Conservation (phyloP, 2,329 filamentous ascomycete species). For the Fusarium beomiforme region DNA sequence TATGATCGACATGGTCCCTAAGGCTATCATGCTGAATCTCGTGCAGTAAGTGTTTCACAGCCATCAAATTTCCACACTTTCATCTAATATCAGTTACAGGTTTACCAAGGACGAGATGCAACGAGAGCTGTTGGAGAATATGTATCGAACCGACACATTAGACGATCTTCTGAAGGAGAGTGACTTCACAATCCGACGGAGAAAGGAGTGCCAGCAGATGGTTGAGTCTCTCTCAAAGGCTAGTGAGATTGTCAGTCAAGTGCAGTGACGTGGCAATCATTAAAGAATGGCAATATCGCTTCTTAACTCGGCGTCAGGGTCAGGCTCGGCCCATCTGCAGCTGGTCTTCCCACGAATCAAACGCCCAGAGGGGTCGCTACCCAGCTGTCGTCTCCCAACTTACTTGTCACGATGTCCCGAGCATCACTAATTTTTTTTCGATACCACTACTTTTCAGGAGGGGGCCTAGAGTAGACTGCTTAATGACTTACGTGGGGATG, state of each 20-base stretch:
- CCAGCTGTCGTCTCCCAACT: constrained; percentile 16
- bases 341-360: constrained; percentile 15
- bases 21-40: constrained; percentile 97
- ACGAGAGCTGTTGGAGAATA: constrained; percentile 92
- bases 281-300: constrained; percentile 19
- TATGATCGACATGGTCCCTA: constrained; percentile 99
- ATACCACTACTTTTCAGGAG: constrained; percentile 50
- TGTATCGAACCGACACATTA: constrained; percentile 91
- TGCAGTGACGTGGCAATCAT: constrained; percentile 59
- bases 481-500: constrained; percentile 43
- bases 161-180: constrained; percentile 97
- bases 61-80: background rate
- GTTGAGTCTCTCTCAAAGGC: constrained; percentile 91
- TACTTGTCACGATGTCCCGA: constrained; percentile 26
- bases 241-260: constrained; percentile 93
- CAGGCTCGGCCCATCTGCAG: constrained; percentile 17
- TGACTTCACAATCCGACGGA: constrained; percentile 92
- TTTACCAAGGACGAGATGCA: constrained; percentile 99
- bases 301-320: constrained; percentile 22
- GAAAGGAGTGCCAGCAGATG: constrained; percentile 99
- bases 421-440: constrained; percentile 47
- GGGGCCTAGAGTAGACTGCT: constrained; percentile 49
- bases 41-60: constrained; percentile 76
- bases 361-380: constrained; percentile 6
- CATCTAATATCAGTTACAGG: constrained; percentile 57